Percentiles rank a stretch among this genome's conserved stretches.
phyloP scores from a whole-genome alignment of 192 early-diverging fungal species.

The Phlyctochytrium arcticum region DNA sequence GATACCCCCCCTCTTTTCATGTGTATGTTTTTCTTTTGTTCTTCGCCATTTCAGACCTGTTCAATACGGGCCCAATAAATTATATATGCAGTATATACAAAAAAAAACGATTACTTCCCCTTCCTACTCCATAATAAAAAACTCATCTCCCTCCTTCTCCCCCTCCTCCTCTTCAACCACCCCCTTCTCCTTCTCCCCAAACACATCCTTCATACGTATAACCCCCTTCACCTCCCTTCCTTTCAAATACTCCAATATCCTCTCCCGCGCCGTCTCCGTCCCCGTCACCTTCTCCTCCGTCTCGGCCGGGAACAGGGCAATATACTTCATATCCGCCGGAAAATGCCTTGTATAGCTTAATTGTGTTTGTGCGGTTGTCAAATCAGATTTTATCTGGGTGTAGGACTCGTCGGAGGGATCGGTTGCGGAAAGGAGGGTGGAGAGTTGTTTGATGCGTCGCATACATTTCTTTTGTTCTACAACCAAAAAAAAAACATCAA shows the following conservation, averaged over 20 bases:
- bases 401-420: not conserved
- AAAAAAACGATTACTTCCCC: constrained; percentile 27
- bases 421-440: not conserved
- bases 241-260: constrained; percentile 17
- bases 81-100: no score
- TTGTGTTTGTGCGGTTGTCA: constrained; percentile 4
- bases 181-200: constrained; percentile 15
- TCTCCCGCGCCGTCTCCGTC: constrained; percentile 8
- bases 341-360: constrained; percentile 30
- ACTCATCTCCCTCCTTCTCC: not conserved
- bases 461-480: constrained; percentile 32
- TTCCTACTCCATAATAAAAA: not conserved
- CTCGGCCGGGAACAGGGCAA: constrained; percentile 33
- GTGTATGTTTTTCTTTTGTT: no score
- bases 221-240: not conserved
- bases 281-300: not conserved
- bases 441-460: constrained; percentile 7
- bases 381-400: not conserved
- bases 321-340: constrained; percentile 44
- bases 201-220: not conserved
- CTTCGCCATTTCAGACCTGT: no score
- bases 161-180: not conserved
- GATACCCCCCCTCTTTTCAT: no score
- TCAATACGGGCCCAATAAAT: no score
- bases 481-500: not conserved